phyloP scores from a whole-genome alignment of 331 rosid genomes.

The Malus hybrid region DNA sequence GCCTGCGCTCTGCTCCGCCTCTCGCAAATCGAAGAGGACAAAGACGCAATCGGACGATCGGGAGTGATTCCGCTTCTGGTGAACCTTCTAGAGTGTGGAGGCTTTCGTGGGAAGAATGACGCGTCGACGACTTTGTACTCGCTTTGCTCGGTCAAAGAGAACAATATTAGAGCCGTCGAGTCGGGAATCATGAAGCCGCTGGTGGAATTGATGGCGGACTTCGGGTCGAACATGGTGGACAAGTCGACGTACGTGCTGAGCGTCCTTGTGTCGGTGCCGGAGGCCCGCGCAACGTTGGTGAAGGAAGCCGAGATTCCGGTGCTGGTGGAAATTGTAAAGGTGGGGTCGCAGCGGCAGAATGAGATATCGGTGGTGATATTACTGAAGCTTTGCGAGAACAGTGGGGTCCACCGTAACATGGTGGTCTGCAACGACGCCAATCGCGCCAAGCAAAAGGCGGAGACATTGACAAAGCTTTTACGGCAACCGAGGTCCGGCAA shows the following conservation, averaged over 20 bases:
- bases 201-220: slow-evolving; percentile 93
- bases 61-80: slow-evolving; percentile 84
- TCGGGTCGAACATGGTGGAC: slow-evolving; percentile 89
- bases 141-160: slow-evolving; percentile 68
- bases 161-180: slow-evolving; percentile 69
- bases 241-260: slow-evolving; percentile 82
- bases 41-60: slow-evolving; percentile 67
- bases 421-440: slow-evolving; percentile 92
- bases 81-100: slow-evolving; percentile 61
- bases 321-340: slow-evolving; percentile 81
- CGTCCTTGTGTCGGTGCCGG: slow-evolving; percentile 62
- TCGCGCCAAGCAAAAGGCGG: slow-evolving; percentile 99
- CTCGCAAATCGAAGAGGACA: slow-evolving; percentile 71
- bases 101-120: slow-evolving; percentile 83
- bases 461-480: slow-evolving; percentile 73
- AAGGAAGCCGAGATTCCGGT: slow-evolving; percentile 92
- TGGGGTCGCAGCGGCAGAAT: slow-evolving; percentile 82
- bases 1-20: slow-evolving; percentile 89
- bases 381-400: slow-evolving; percentile 77
- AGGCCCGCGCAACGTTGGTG: slow-evolving; percentile 63
- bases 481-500: slow-evolving; percentile 91
- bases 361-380: slow-evolving; percentile 75
- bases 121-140: slow-evolving; percentile 89
- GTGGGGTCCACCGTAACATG: slow-evolving; percentile 47
- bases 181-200: slow-evolving; percentile 86